A percentile compares a stretch with the other conserved stretches of the same genome.
Evolutionary conservation across 1,284 basidiomycete species (phyloP).

Genomic region (Salmacisia buchloeana): DNA sequence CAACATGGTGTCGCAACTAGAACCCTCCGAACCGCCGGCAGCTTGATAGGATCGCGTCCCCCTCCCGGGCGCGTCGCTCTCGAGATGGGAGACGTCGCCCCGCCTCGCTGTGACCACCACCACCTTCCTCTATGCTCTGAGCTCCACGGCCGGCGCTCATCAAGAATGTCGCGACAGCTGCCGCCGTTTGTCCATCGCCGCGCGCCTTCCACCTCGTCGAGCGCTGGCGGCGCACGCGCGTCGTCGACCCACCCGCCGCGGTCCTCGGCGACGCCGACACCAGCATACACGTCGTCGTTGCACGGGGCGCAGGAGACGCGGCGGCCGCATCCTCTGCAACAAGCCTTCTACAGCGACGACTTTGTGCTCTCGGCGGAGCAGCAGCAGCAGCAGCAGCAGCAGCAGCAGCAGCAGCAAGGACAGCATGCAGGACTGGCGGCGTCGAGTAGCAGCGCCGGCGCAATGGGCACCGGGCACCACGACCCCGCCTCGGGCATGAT

Average conservation of each 20-base stretch:
- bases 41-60: too few species aligned
- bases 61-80: neutral
- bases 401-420: too few species aligned
- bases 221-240: neutral
- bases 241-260: neutral
- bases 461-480: neutral
- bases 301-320: neutral
- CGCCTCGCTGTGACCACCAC: too few species aligned
- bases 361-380: neutral
- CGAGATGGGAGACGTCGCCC: neutral
- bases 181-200: neutral
- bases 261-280: neutral
- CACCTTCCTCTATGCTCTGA: too few species aligned
- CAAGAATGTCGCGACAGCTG: neutral
- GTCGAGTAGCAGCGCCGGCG: too few species aligned
- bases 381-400: neutral
- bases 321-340: neutral
- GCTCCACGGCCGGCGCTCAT: too few species aligned
- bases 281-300: neutral
- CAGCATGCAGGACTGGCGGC: too few species aligned
- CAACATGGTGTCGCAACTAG: too few species aligned
- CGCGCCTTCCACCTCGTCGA: neutral
- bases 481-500: neutral
- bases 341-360: neutral
- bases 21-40: too few species aligned